Evolutionary conservation across 2,329 filamentous ascomycete species (phyloP).

Genomic region (Pseudogymnoascus sp.): DNA sequence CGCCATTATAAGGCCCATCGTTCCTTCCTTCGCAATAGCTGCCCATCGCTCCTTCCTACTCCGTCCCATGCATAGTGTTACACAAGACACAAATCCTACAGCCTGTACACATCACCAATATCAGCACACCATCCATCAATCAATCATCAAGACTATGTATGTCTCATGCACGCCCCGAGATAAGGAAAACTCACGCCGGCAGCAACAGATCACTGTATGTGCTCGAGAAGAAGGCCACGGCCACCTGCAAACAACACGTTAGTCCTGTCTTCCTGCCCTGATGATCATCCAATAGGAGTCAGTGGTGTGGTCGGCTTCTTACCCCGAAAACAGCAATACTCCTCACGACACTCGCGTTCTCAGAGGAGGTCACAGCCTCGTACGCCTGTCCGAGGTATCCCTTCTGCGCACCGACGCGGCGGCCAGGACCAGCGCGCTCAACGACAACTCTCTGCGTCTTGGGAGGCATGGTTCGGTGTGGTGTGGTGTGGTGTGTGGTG

Average conservation of each 20-base stretch:
- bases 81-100: background rate
- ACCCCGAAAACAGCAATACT: constrained; percentile 62
- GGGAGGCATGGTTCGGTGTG: constrained; percentile 46
- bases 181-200: constrained; percentile 44
- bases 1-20: background rate
- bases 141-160: background rate
- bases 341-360: constrained; percentile 60
- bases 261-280: constrained; percentile 5
- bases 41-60: background rate
- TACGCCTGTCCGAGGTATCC: constrained; percentile 52
- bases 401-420: constrained; percentile 34
- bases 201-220: constrained; percentile 59
- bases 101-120: background rate
- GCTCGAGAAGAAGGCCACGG: constrained; percentile 58
- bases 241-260: constrained; percentile 39
- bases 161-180: background rate
- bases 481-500: background rate
- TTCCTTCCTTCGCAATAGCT: background rate
- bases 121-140: background rate
- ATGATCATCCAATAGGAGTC: background rate
- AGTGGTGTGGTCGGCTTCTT: constrained; percentile 29
- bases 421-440: constrained; percentile 36
- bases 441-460: constrained; percentile 48
- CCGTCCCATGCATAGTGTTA: background rate
- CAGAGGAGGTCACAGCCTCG: constrained; percentile 52